Conservation (phyloP, 345 rosid species). For the Adansonia digitata region DNA sequence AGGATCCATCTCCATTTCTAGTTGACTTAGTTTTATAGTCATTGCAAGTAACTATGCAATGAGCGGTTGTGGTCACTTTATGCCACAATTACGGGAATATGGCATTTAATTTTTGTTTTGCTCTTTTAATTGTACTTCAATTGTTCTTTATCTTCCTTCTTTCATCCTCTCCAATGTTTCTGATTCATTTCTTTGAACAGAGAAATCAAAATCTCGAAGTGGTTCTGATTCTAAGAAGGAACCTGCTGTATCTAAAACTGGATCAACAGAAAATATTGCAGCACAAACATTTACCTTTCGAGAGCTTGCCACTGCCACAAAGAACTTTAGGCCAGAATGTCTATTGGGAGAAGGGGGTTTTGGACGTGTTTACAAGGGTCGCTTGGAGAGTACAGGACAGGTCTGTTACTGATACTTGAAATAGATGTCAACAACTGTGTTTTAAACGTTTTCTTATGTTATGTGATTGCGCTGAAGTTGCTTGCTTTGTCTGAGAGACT, state of each 20-base stretch:
- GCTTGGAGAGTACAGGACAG: conserved; percentile 88
- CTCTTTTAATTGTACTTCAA: background rate
- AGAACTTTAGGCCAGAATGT: conserved; percentile 73
- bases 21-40: background rate
- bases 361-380: conserved; percentile 92
- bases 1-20: background rate
- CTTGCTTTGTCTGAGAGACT: background rate
- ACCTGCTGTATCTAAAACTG: conserved; percentile 50
- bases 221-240: conserved; percentile 68
- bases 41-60: background rate
- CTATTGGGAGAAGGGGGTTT: conserved; percentile 94
- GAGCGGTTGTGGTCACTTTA: background rate
- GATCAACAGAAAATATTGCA: conserved; percentile 57
- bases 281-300: conserved; percentile 89
- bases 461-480: background rate
- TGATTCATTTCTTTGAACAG: conserved; percentile 31
- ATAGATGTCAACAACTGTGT: background rate
- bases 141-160: background rate
- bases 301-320: conserved; percentile 91
- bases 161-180: background rate
- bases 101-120: background rate
- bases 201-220: conserved; percentile 66
- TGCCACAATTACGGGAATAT: background rate
- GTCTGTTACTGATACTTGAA: conserved; percentile 28
- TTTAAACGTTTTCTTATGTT: background rate